A percentile compares a stretch with the other conserved stretches of the same genome.
phyloP scores from a whole-genome alignment of 306 rosid species.

The Fagus crenata region DNA sequence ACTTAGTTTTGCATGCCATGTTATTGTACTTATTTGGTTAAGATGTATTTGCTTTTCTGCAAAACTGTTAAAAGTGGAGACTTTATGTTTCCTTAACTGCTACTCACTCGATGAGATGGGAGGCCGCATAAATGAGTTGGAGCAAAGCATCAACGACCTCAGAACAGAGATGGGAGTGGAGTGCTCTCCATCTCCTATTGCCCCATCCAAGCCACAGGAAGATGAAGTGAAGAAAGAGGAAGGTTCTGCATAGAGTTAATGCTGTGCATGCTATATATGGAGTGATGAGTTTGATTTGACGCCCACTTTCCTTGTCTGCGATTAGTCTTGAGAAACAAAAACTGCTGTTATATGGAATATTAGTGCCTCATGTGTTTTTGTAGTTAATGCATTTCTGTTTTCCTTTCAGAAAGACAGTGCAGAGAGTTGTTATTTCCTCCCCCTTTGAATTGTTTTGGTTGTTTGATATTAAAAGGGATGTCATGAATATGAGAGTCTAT shows the following conservation, averaged over 20 bases:
- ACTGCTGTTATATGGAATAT: background rate
- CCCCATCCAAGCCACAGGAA: slow-evolving; percentile 47
- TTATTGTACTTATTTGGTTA: background rate
- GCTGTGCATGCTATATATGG: slow-evolving; percentile 24
- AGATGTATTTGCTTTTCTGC: background rate
- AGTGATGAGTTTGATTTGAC: slow-evolving; percentile 25
- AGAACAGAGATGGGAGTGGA: slow-evolving; percentile 94
- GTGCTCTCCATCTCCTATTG: slow-evolving; percentile 66
- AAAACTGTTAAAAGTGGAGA: slow-evolving; percentile 8
- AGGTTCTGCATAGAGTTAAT: slow-evolving; percentile 52
- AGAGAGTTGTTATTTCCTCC: slow-evolving; percentile 13
- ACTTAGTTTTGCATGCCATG: background rate
- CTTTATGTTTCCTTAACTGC: slow-evolving; percentile 57
- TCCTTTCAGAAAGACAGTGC: background rate
- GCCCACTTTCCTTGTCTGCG: slow-evolving; percentile 11
- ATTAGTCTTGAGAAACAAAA: slow-evolving; percentile 14
- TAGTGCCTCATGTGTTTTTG: background rate
- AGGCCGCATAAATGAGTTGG: slow-evolving; percentile 85
- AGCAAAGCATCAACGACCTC: slow-evolving; percentile 82
- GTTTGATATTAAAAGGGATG: background rate
- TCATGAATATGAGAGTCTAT: slow-evolving; percentile 4
- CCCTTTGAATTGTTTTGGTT: background rate
- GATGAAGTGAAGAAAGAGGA: slow-evolving; percentile 62
- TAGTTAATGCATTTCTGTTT: background rate
- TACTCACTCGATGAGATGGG: slow-evolving; percentile 96